Percentiles rank a stretch among this genome's conserved stretches.
These are phyloP conservation scores for Fusarium scirpi DNA, from an alignment of 2,329 filamentous ascomycete species.

Conservation along the genomic window DNA sequence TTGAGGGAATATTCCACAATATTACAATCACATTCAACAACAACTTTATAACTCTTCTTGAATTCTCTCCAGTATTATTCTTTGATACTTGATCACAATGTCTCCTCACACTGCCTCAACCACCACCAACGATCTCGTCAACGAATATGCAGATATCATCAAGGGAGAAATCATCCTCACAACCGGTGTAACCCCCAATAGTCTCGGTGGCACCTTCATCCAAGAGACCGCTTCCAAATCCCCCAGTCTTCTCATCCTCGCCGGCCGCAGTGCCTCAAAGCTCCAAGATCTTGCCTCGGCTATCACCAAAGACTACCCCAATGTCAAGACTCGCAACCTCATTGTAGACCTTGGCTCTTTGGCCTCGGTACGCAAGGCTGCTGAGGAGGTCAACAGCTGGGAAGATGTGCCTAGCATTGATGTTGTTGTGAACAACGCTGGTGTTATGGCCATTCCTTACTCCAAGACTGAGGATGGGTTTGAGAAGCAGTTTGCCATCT, in stretches of 20 bases:
- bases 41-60: not conserved
- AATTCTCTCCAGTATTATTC: not conserved
- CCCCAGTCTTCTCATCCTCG: conserved; percentile 59
- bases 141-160: conserved; percentile 50
- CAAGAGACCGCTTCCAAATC: conserved; percentile 54
- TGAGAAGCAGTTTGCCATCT: conserved; percentile 59
- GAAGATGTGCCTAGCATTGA: conserved; percentile 52
- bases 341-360: conserved; percentile 57
- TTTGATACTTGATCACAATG: conserved; percentile 7
- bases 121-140: conserved; percentile 46
- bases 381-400: conserved; percentile 51
- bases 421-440: conserved; percentile 59
- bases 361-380: conserved; percentile 55
- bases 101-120: conserved; percentile 37
- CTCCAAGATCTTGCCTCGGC: conserved; percentile 53
- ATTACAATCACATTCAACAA: not conserved
- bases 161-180: conserved; percentile 55
- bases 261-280: conserved; percentile 58
- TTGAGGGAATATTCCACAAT: not conserved
- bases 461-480: conserved; percentile 52
- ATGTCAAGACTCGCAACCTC: conserved; percentile 51
- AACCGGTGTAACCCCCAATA: conserved; percentile 57
- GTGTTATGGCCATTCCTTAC: conserved; percentile 55
- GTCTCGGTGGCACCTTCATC: conserved; percentile 55
- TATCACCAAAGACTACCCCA: conserved; percentile 50